A percentile compares a stretch with the other conserved stretches of the same genome.
These are phyloP conservation scores for Phytophthora pseudosyringae DNA, from an alignment of 352 stramenopile species.

Conservation along the genomic window DNA sequence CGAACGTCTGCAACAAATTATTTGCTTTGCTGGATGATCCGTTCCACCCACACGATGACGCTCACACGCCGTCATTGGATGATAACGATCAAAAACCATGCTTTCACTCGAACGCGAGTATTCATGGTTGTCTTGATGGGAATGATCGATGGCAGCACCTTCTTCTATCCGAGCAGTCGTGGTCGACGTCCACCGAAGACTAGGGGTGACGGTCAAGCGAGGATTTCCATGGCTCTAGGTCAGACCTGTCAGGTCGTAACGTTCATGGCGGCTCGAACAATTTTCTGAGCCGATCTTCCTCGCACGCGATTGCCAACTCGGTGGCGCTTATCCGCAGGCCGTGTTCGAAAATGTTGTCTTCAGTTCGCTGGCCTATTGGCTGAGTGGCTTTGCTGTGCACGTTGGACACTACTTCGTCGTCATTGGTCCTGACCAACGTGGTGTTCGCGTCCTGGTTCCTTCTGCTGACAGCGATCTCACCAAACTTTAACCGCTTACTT, in stretches of 20 bases:
- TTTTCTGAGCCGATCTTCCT: conserved; percentile 86
- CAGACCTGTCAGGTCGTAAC: conserved; percentile 70
- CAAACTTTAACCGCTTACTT: conserved; percentile 20
- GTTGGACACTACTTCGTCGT: conserved; percentile 36
- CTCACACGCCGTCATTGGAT: conserved; percentile 52
- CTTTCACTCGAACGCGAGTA: conserved; percentile 34
- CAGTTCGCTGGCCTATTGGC: conserved; percentile 78
- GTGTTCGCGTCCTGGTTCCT: conserved; percentile 48
- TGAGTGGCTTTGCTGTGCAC: conserved; percentile 53
- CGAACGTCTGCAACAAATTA: conserved; percentile 18
- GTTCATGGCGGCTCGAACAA: conserved; percentile 59
- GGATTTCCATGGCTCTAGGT: conserved; percentile 77
- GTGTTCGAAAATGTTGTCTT: conserved; percentile 69
- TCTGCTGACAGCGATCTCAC: conserved; percentile 34
- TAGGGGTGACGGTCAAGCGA: conserved; percentile 77
- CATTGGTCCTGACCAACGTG: conserved; percentile 44
- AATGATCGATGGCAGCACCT: conserved; percentile 41
- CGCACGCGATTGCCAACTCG: conserved; percentile 53
- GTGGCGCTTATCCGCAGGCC: conserved; percentile 58
- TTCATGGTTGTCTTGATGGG: conserved; percentile 45
- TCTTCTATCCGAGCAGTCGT: conserved; percentile 52
- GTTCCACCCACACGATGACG: conserved; percentile 18
- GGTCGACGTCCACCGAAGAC: conserved; percentile 31
- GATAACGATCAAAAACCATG: conserved; percentile 47
- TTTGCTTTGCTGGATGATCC: conserved; percentile 24